Conservation (phyloP, 306 rosid species). For the Prunus mongolica region DNA sequence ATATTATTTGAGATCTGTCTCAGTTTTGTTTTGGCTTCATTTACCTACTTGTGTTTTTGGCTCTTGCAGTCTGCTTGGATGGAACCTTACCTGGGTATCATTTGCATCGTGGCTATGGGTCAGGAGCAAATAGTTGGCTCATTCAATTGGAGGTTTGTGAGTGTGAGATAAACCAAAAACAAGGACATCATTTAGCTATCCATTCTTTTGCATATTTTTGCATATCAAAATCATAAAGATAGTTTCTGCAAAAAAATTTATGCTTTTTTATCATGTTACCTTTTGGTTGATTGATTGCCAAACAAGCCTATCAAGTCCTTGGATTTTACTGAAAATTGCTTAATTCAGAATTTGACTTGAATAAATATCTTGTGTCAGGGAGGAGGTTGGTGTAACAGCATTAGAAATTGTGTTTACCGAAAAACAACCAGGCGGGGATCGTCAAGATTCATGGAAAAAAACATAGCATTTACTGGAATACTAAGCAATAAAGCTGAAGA, state of each 20-base stretch:
- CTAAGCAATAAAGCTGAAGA: conserved; percentile 65
- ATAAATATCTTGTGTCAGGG: conserved; percentile 62
- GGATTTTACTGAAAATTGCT: neutral
- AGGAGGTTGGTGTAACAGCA: conserved; percentile 91
- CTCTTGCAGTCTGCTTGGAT: conserved; percentile 79
- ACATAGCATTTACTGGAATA: conserved; percentile 72
- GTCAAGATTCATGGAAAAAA: conserved; percentile 77
- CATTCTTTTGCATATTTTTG: neutral
- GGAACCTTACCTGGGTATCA: conserved; percentile 95
- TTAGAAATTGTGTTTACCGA: conserved; percentile 80
- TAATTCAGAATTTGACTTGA: conserved; percentile 9
- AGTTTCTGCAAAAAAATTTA: neutral
- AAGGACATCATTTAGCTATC: neutral
- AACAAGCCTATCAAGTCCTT: neutral
- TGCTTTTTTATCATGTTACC: neutral
- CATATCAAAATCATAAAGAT: neutral
- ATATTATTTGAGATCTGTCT: conserved; percentile 8
- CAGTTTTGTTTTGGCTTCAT: conserved; percentile 14
- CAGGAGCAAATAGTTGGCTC: conserved; percentile 87
- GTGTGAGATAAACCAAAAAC: conserved; percentile 12
- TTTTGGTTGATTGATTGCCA: neutral
- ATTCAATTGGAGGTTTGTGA: conserved; percentile 87
- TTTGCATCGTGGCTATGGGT: conserved; percentile 76
- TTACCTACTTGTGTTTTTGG: neutral
- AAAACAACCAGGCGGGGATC: conserved; percentile 80